Evolutionary conservation across 495 filamentous ascomycete species (phyloP), one percentile per base, ranked within the genome.

Genomic region (Daldinia vernicosa): DNA sequence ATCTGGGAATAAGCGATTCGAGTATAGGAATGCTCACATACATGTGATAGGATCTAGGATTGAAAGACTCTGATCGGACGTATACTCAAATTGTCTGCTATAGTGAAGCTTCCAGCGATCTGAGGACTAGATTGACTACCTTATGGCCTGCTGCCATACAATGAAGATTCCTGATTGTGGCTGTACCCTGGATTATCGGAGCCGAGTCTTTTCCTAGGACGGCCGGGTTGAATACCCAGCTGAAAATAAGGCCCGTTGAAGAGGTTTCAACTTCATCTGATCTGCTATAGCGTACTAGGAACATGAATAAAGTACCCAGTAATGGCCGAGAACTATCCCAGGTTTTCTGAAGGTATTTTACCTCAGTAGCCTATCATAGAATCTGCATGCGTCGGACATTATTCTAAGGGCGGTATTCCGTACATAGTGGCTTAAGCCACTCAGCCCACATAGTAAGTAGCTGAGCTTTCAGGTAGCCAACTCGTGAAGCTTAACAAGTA

Each of bases 81-180:
- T 26, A 39, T 9, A 47, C 17, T 22, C 11, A 24, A 19, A 40
- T 39, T 30, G n/a, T n/a, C 19, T 39, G n/a, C 11, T 43, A 43
- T 40, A 59, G 39, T 57, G 27, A 69, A 59, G 60, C 43, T 54
- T 37, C 43, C 32, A 40, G 60, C 52, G 22, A 39, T 14, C 24
- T 37, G 33, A 45, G 24, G 22, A 57, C 35, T 60, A 43, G 35
- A 24, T 9, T 47, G 17, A 8, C 6, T 24, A 24, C 9, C 43
- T 47, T 47, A 47, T 9, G 4, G n/a, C 40, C 19, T 47, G 17
- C 30, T 35, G 54, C 14, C 17, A 55, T 50, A 24, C 43, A 60
- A 53, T 53, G 43, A 54, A 22, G 17, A 69, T 59, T 52, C 43
- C 60, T 60, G 43, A 30, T 43, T 33, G 60, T 69, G 67, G 54